Base-by-base conservation (phyloP, 176 grass and related monocot genomes). In the Eremochloa ophiuroides region DNA sequence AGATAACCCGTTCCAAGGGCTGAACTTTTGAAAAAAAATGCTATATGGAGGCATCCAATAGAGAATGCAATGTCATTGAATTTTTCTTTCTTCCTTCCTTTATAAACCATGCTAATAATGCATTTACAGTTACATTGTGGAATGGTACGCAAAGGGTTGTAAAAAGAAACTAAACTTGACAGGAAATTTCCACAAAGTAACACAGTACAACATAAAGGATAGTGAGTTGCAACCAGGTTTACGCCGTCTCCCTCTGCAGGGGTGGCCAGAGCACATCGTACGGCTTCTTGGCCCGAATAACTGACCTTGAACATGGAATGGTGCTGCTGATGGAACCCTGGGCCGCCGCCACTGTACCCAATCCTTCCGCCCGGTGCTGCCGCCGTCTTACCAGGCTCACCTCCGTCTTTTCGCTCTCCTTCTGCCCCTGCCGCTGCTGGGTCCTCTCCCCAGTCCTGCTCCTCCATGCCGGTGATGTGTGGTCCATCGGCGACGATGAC, bases 261-360 rank as follows among this genome's bases (percentile, higher is more conserved):
- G 88, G 83, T 86, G 88, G 83, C 73, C 73, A 20, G 47, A 78
- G 88, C 60, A 39, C 83, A 86, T 86, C 61, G 46, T 40, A 66
- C 46, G 44, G 78, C 88, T 90, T 86, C 88, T 86, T 74, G 83
- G 83, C 83, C 83, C 75, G 67, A 83, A 72, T 48, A 87, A 91
- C 96, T 89, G 90, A 99, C 96, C 96, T 99, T 99, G 93, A 80
- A 99, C 88, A 91, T 91, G 44, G 96, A 95, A 93, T 99, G 86
- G 85, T 95, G 96, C 81, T 89, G 92, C 34, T 82, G 86, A 60
- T 94, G 85, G 70, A 99, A 93, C n/a, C 82, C 90, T 46, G 78
- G 95, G 80, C 81, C 82, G 78, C 78, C 83, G 81, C 83, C 85
- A 82, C 85, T 90, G 82, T 93, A 99, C 30, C 97, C 93, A 59